Percentiles rank a stretch among this genome's conserved stretches.
phyloP scores from a whole-genome alignment of 2,329 filamentous ascomycete genomes.

The Cryphonectria parasitica region DNA sequence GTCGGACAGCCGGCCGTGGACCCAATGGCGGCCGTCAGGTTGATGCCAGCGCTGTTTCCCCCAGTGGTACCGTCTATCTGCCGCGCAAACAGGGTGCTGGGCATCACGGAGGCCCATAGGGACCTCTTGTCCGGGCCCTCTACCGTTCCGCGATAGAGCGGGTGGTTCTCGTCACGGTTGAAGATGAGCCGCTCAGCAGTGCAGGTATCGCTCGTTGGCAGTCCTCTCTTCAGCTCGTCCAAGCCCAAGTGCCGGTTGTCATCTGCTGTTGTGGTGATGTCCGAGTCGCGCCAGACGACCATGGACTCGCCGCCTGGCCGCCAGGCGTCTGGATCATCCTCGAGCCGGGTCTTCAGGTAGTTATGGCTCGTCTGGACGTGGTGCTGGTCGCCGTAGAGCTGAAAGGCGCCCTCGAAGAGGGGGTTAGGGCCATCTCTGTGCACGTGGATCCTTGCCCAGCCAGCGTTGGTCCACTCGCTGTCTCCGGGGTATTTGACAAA shows the following conservation, averaged over 20 bases:
- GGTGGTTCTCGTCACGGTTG: constrained; percentile 75
- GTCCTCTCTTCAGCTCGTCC: constrained; percentile 67
- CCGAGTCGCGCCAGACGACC: constrained; percentile 91
- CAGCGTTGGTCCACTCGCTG: constrained; percentile 74
- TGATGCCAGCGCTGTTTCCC: constrained; percentile 79
- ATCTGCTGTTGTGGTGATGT: constrained; percentile 59
- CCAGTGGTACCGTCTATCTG: constrained; percentile 71
- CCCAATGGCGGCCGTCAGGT: constrained; percentile 79
- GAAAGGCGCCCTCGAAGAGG: constrained; percentile 89
- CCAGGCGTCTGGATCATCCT: constrained; percentile 69
- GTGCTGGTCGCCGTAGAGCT: constrained; percentile 79
- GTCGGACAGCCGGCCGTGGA: constrained; percentile 81
- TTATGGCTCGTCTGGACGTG: constrained; percentile 78
- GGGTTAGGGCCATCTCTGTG: constrained; percentile 76
- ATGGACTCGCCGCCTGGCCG: constrained; percentile 70
- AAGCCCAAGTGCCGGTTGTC: constrained; percentile 42
- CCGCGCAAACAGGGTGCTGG: constrained; percentile 71
- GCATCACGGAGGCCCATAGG: constrained; percentile 59
- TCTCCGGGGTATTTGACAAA: constrained; percentile 67
- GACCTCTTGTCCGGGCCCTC: constrained; percentile 43
- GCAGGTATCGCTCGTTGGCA: constrained; percentile 58
- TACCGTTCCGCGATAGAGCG: constrained; percentile 60
- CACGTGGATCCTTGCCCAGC: constrained; percentile 85
- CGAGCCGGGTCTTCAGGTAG: constrained; percentile 73
- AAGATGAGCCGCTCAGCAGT: constrained; percentile 76